These are phyloP conservation scores for Arthroderma sp. DNA, from an alignment of 2,329 filamentous ascomycete species.

Conservation along the genomic window DNA sequence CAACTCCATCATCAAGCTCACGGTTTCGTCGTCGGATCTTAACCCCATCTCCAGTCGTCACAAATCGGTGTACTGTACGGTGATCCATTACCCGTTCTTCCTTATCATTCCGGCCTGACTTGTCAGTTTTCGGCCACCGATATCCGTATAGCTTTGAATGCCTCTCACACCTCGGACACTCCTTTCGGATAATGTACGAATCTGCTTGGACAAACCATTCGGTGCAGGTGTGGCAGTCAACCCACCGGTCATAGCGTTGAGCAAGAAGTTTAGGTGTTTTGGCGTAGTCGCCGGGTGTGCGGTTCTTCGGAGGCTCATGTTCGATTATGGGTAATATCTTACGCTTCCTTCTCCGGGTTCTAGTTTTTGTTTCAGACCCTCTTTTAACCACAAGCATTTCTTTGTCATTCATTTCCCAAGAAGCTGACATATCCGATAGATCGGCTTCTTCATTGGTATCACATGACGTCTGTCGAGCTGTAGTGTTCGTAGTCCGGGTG, in stretches of 20 bases:
- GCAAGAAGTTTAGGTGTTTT: slow-evolving; percentile 64
- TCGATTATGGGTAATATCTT: slow-evolving; percentile 27
- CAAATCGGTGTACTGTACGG: slow-evolving; percentile 71
- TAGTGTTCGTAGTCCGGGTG: background rate
- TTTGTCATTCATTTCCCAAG: slow-evolving; percentile 18
- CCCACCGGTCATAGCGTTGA: slow-evolving; percentile 68
- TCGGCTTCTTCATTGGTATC: slow-evolving; percentile 11
- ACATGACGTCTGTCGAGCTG: background rate
- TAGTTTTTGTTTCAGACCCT: slow-evolving; percentile 11
- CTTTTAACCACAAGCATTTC: slow-evolving; percentile 12
- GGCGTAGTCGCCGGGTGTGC: slow-evolving; percentile 66
- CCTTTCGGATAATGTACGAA: slow-evolving; percentile 70
- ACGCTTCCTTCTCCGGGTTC: slow-evolving; percentile 14
- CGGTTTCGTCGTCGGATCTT: slow-evolving; percentile 25
- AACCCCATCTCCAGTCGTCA: slow-evolving; percentile 56
- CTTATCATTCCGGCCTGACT: slow-evolving; percentile 58
- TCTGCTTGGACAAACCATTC: slow-evolving; percentile 76
- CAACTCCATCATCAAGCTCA: slow-evolving; percentile 19
- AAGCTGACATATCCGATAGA: slow-evolving; percentile 17
- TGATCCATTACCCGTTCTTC: slow-evolving; percentile 64
- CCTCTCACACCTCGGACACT: slow-evolving; percentile 84
- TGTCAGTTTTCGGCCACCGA: slow-evolving; percentile 90
- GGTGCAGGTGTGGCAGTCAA: slow-evolving; percentile 74
- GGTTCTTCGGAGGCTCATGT: slow-evolving; percentile 24
- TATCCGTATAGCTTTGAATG: slow-evolving; percentile 94